Percentiles rank a stretch among this genome's conserved stretches.
phyloP scores from a whole-genome alignment of 2,329 filamentous ascomycete species.

The Aaosphaeria pasadenensis region DNA sequence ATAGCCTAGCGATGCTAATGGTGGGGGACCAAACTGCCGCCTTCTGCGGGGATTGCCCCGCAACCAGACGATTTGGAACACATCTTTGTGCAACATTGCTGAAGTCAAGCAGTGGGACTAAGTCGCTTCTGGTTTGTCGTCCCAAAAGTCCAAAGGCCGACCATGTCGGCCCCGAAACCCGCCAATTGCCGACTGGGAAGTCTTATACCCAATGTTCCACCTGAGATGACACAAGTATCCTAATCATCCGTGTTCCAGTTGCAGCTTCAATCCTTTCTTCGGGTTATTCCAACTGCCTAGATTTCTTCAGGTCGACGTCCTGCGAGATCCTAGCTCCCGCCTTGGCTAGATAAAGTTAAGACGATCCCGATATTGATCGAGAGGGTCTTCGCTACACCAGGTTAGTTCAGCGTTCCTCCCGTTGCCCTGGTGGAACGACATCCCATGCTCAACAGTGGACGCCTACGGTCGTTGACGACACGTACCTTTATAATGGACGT shows the following conservation, averaged over 20 bases:
- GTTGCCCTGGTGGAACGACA: not conserved
- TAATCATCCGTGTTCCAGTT: no score
- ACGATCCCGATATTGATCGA: slow-evolving; percentile 6
- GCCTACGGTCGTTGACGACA: slow-evolving; percentile 22
- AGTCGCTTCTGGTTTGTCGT: no score
- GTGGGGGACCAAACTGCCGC: not conserved
- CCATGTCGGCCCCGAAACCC: no score
- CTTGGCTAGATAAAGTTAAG: slow-evolving; percentile 30
- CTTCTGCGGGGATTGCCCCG: not conserved
- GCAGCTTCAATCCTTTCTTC: no score
- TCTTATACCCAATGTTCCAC: no score
- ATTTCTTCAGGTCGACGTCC: slow-evolving; percentile 14
- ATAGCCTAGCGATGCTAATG: not conserved
- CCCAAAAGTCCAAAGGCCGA: no score
- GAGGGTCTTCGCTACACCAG: not conserved
- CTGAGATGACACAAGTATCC: no score
- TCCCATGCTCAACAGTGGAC: not conserved
- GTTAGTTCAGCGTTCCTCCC: slow-evolving; percentile 5
- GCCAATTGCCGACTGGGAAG: no score
- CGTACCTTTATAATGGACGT: slow-evolving; percentile 8
- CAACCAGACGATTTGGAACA: slow-evolving; percentile 1
- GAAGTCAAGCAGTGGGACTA: no score
- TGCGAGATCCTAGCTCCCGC: slow-evolving; percentile 32
- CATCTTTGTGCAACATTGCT: no score
- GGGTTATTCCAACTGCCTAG: not conserved